phyloP scores from a whole-genome alignment of 2,329 filamentous ascomycete genomes.

The Didymella sp. region DNA sequence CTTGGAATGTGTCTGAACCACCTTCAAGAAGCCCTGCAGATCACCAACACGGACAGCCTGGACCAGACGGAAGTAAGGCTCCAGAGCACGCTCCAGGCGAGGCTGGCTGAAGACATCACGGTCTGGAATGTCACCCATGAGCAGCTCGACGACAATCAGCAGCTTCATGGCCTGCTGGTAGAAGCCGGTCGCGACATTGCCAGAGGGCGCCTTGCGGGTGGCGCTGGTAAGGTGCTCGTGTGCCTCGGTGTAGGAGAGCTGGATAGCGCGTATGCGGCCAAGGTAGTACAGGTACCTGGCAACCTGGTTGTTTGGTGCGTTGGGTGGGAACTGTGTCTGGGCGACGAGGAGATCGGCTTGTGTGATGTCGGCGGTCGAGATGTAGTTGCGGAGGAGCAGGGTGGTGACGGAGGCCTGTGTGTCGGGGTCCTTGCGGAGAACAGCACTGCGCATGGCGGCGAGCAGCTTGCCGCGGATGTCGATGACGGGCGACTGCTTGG shows the following conservation, averaged over 20 bases:
- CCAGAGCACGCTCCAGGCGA: conserved; percentile 82
- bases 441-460: conserved; percentile 89
- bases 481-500: conserved; percentile 85
- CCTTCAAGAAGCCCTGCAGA: conserved; percentile 88
- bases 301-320: conserved; percentile 97
- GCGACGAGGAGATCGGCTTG: conserved; percentile 96
- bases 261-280: conserved; percentile 93
- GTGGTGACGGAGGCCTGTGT: conserved; percentile 98
- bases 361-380: conserved; percentile 93
- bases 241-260: conserved; percentile 95
- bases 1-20: conserved; percentile 79
- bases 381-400: conserved; percentile 91
- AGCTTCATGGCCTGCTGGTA: conserved; percentile 96
- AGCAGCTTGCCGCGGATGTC: conserved; percentile 85
- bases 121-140: conserved; percentile 99
- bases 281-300: conserved; percentile 97
- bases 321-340: conserved; percentile 92
- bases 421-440: conserved; percentile 93
- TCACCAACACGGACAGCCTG: conserved; percentile 97
- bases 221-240: conserved; percentile 93
- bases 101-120: conserved; percentile 92
- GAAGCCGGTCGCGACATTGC: conserved; percentile 87
- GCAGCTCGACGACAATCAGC: conserved; percentile 91
- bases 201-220: conserved; percentile 92
- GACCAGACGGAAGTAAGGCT: conserved; percentile 92